Percentiles rank a stretch among this genome's conserved stretches.
Conservation (phyloP, 345 rosid genomes). For the Hibiscus syriacus region DNA sequence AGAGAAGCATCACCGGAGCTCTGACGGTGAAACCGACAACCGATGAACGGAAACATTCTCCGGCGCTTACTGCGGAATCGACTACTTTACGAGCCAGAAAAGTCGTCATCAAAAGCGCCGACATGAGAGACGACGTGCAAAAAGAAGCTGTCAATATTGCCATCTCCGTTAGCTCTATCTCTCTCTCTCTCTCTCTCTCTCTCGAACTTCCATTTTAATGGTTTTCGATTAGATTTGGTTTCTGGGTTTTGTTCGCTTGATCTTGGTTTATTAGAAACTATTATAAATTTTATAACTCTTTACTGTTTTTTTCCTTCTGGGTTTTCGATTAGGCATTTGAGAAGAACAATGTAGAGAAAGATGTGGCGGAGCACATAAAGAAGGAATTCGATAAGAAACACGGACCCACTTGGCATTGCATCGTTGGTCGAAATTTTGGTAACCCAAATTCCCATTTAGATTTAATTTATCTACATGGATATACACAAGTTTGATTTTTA, state of each 20-base stretch:
- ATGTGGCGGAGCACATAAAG: slow-evolving; percentile 69
- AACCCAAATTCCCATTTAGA: slow-evolving; percentile 16
- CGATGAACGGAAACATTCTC: slow-evolving; percentile 43
- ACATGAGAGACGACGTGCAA: slow-evolving; percentile 96
- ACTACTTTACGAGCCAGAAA: slow-evolving; percentile 37
- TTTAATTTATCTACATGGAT: not conserved
- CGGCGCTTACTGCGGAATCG: slow-evolving; percentile 19
- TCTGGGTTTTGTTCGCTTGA: slow-evolving; percentile 1
- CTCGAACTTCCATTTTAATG: slow-evolving; percentile 3
- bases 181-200: too few species aligned
- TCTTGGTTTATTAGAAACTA: too few species aligned
- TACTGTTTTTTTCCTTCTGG: not conserved
- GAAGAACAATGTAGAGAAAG: slow-evolving; percentile 80
- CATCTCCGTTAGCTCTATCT: slow-evolving; percentile 51
- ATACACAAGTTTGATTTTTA: not conserved
- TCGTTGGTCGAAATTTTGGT: slow-evolving; percentile 99
- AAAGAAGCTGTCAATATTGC: slow-evolving; percentile 83
- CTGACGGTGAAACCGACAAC: slow-evolving; percentile 31
- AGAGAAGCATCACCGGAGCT: slow-evolving; percentile 48
- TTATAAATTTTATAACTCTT: not conserved
- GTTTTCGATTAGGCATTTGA: slow-evolving; percentile 61
- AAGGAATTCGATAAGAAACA: slow-evolving; percentile 1
- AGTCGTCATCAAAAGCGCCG: slow-evolving; percentile 79
- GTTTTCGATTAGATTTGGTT: not conserved
- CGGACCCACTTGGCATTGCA: slow-evolving; percentile 93